A percentile compares a stretch with the other conserved stretches of the same genome.
Evolutionary conservation across 2,329 filamentous ascomycete genomes (phyloP).

Genomic region (Aspergillus eucalypticola): DNA sequence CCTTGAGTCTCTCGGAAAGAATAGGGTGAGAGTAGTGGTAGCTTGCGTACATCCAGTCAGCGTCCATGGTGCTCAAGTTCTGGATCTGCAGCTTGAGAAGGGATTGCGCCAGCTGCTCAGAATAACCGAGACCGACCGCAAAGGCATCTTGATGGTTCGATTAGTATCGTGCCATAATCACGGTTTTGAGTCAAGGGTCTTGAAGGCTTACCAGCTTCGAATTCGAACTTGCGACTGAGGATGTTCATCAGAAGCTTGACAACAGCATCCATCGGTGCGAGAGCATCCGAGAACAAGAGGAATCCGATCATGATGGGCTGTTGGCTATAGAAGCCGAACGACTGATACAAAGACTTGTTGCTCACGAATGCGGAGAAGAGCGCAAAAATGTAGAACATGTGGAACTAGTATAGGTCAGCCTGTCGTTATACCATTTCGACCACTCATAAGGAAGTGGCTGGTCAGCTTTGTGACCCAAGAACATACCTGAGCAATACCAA

Average conservation of each 20-base stretch:
- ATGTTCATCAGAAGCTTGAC: slow-evolving; percentile 96
- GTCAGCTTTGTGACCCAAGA: background rate
- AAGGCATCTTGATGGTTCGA: slow-evolving; percentile 66
- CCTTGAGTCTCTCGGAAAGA: slow-evolving; percentile 86
- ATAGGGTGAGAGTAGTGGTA: slow-evolving; percentile 99
- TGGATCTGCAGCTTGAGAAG: slow-evolving; percentile 98
- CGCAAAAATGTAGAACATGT: slow-evolving; percentile 95
- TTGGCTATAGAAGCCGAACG: slow-evolving; percentile 83
- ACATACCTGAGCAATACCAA: slow-evolving; percentile 77
- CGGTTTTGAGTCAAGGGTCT: background rate
- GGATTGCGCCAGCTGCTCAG: slow-evolving; percentile 76
- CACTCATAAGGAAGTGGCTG: background rate
- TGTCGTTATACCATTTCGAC: background rate
- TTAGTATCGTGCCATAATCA: slow-evolving; percentile 22
- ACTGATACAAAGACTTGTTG: slow-evolving; percentile 84
- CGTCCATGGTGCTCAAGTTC: slow-evolving; percentile 98
- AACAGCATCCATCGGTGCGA: slow-evolving; percentile 90
- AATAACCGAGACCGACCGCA: slow-evolving; percentile 80
- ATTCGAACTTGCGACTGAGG: slow-evolving; percentile 90
- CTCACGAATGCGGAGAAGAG: slow-evolving; percentile 97
- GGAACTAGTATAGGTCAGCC: slow-evolving; percentile 58
- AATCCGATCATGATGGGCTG: slow-evolving; percentile 96
- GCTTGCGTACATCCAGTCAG: slow-evolving; percentile 96
- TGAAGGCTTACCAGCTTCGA: slow-evolving; percentile 70
- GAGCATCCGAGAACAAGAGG: slow-evolving; percentile 94